Evolutionary conservation across 2,329 filamentous ascomycete species (phyloP).

Genomic region (Penicillium sp.): DNA sequence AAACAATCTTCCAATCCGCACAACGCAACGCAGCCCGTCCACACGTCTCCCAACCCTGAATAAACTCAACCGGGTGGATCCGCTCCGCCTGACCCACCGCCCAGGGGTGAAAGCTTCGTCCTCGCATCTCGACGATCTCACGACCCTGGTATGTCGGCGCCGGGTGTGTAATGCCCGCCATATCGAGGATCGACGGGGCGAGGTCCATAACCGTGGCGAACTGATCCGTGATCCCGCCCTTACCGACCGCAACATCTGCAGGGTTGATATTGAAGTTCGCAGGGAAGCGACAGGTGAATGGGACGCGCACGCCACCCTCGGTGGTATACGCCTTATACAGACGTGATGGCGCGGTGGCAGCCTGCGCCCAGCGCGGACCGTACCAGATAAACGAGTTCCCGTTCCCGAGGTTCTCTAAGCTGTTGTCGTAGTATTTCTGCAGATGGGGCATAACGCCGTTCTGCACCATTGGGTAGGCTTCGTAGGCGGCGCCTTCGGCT

Average conservation of each 20-base stretch:
- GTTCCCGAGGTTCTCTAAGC: conserved; percentile 58
- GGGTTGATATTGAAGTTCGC: conserved; percentile 20
- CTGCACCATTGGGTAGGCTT: conserved; percentile 58
- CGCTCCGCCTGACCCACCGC: conserved; percentile 34
- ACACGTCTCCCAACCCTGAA: conserved; percentile 58
- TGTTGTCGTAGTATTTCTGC: conserved; percentile 58
- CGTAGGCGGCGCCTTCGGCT: conserved; percentile 58
- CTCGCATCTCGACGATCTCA: conserved; percentile 53
- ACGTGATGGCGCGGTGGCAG: conserved; percentile 51
- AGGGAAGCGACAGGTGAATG: conserved; percentile 50
- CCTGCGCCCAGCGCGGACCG: conserved; percentile 56
- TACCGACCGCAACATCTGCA: conserved; percentile 21
- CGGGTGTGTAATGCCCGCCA: conserved; percentile 50
- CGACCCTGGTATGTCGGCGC: conserved; percentile 53
- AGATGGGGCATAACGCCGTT: conserved; percentile 55
- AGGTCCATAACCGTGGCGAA: conserved; percentile 57
- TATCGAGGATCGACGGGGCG: conserved; percentile 46
- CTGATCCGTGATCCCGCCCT: conserved; percentile 47
- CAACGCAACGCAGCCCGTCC: conserved; percentile 55
- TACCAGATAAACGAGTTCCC: conserved; percentile 61
- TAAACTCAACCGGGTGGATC: conserved; percentile 53
- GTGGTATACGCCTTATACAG: conserved; percentile 52
- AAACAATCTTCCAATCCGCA: conserved; percentile 58
- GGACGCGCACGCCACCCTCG: conserved; percentile 54
- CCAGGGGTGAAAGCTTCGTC: conserved; percentile 48